Percentiles rank a stretch among this genome's conserved stretches.
Evolutionary conservation across 306 rosid genomes (phyloP).

Genomic region (Cajanus cajan): DNA sequence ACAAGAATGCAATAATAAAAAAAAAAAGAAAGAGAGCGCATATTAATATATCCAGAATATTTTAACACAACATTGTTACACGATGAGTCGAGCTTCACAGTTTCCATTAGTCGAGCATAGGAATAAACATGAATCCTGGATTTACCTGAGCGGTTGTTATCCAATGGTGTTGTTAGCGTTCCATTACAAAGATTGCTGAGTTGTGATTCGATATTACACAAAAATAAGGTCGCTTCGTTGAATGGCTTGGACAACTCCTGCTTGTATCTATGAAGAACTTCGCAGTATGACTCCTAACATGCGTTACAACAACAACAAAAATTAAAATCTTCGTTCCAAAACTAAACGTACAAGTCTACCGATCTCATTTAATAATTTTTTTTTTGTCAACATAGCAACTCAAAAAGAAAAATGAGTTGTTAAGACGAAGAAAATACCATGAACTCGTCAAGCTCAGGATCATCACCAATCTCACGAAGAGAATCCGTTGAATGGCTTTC

Average conservation of each 20-base stretch:
- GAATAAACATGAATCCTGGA: neutral
- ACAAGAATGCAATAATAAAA: neutral
- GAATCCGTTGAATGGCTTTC: slow-evolving; percentile 35
- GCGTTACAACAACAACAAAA: neutral
- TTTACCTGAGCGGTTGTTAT: slow-evolving; percentile 45
- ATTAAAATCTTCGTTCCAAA: neutral
- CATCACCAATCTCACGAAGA: slow-evolving; percentile 60
- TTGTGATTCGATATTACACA: slow-evolving; percentile 61
- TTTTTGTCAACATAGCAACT: neutral
- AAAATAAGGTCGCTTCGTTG: slow-evolving; percentile 66
- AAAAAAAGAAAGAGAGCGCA: neutral
- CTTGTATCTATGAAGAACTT: slow-evolving; percentile 59
- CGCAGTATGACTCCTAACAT: slow-evolving; percentile 64
- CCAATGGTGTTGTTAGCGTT: slow-evolving; percentile 38
- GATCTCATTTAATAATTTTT: neutral
- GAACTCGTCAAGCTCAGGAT: slow-evolving; percentile 83
- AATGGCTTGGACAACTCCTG: slow-evolving; percentile 70
- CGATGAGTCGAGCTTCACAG: neutral
- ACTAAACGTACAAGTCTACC: neutral
- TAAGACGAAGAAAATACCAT: slow-evolving; percentile 48
- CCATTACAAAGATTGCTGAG: slow-evolving; percentile 68
- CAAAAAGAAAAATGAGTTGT: neutral
- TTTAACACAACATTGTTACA: neutral
- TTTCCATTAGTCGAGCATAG: neutral
- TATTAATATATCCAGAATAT: neutral